phyloP scores from a whole-genome alignment of 108 stramenopile genomes.

The Cyclotella kingstonii region DNA sequence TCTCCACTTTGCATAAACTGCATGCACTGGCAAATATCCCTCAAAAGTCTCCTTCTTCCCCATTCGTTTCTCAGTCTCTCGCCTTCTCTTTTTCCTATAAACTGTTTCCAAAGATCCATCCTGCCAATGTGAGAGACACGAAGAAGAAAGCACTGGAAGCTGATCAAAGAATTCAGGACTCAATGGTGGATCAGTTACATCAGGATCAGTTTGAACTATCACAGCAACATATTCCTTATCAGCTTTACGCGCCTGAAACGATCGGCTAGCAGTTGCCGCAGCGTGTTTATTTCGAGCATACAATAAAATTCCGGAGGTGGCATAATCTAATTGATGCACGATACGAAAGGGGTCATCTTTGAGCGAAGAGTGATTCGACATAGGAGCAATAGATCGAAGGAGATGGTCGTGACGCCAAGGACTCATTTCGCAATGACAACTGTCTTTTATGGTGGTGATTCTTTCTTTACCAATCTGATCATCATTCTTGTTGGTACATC shows the following conservation, averaged over 20 bases:
- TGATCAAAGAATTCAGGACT: slow-evolving; percentile 20
- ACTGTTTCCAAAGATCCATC: slow-evolving; percentile 38
- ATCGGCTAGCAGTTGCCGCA: slow-evolving; percentile 48
- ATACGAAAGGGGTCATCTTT: slow-evolving; percentile 71
- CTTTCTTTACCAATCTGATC: too few relatives aligned
- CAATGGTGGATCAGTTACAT: slow-evolving; percentile 5
- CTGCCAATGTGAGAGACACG: slow-evolving; percentile 24
- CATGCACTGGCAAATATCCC: slow-evolving; percentile 69
- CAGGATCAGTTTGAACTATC: slow-evolving; percentile 17
- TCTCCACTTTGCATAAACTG: slow-evolving; percentile 75
- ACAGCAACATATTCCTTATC: slow-evolving; percentile 79
- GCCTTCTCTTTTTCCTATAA: slow-evolving; percentile 51
- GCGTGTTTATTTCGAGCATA: slow-evolving; percentile 58
- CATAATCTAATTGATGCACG: slow-evolving; percentile 89
- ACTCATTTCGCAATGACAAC: background rate
- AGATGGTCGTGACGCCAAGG: slow-evolving; percentile 13
- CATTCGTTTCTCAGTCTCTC: slow-evolving; percentile 32
- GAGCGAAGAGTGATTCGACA: slow-evolving; percentile 52
- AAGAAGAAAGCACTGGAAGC: slow-evolving; percentile 26
- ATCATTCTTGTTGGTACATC: too few relatives aligned
- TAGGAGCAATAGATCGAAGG: slow-evolving; percentile 28
- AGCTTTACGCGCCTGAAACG: slow-evolving; percentile 62
- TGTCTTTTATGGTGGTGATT: background rate
- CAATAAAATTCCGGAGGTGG: slow-evolving; percentile 77
- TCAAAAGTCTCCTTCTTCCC: slow-evolving; percentile 51